These are phyloP conservation scores for Mycena polygramma DNA, from an alignment of 768 basidiomycete species.

Conservation along the genomic window DNA sequence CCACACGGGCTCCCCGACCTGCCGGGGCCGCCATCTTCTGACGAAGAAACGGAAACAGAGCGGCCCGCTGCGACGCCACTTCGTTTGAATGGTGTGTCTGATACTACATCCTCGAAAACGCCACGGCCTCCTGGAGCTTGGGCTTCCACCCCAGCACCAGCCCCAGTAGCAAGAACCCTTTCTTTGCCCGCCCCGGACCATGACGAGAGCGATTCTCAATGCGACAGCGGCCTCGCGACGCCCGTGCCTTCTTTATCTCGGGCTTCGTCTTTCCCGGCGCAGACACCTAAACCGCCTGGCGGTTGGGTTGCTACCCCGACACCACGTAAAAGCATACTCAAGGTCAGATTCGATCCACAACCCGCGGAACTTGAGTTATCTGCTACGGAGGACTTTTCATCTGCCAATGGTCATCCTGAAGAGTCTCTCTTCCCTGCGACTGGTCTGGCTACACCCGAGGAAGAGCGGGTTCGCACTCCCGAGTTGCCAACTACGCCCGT, in stretches of 20 bases:
- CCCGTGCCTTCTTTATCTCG: constrained; percentile 66
- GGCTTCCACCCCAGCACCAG: constrained; percentile 46
- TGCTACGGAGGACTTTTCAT: constrained; percentile 33
- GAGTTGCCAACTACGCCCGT: constrained; percentile 37
- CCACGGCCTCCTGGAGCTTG: constrained; percentile 62
- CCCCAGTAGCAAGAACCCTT: constrained; percentile 34
- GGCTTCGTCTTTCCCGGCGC: constrained; percentile 58
- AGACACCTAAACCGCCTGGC: constrained; percentile 79
- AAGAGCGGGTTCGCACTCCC: constrained; percentile 30
- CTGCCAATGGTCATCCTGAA: constrained; percentile 27
- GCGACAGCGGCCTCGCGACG: constrained; percentile 57
- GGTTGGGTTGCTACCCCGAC: constrained; percentile 75
- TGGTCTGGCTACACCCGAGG: constrained; percentile 24
- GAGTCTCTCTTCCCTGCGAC: constrained; percentile 16
- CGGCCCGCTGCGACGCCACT: constrained; percentile 40
- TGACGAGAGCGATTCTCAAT: constrained; percentile 42
- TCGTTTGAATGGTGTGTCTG: constrained; percentile 32
- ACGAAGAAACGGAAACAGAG: constrained; percentile 56
- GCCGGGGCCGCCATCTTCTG: constrained; percentile 72
- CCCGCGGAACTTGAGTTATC: constrained; percentile 36
- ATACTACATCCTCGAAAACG: constrained; percentile 53
- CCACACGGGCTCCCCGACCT: constrained; percentile 74
- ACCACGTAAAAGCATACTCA: constrained; percentile 68
- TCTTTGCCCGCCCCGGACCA: constrained; percentile 36
- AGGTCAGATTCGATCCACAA: constrained; percentile 79